phyloP scores from a whole-genome alignment of 345 rosid genomes.

The Eutrema yunnanense region DNA sequence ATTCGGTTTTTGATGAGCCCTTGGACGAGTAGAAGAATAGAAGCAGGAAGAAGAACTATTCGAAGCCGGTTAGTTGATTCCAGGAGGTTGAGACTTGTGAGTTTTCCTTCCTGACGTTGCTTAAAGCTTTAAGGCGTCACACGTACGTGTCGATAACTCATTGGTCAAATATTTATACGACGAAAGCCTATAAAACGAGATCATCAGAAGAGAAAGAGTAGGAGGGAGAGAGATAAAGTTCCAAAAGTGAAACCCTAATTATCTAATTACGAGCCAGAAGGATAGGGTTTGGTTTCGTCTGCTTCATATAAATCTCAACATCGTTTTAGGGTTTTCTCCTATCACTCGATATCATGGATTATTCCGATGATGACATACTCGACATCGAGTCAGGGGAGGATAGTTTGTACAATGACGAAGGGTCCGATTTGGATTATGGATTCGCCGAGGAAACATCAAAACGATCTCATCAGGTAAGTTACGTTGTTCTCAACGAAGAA shows the following conservation, averaged over 20 bases:
- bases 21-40: too few relatives aligned
- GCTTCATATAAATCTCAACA: background rate
- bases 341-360: constrained; percentile 35
- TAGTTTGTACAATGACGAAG: constrained; percentile 50
- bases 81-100: background rate
- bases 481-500: constrained; percentile 49
- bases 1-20: too few relatives aligned
- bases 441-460: constrained; percentile 36
- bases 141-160: too few relatives aligned
- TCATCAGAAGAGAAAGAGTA: too few relatives aligned
- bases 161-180: too few relatives aligned
- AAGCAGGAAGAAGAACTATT: too few relatives aligned
- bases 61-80: too few relatives aligned
- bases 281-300: background rate
- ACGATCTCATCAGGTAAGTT: constrained; percentile 48
- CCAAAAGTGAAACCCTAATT: background rate
- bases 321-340: background rate
- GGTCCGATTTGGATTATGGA: constrained; percentile 29
- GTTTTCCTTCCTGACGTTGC: background rate
- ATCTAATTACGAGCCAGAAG: background rate
- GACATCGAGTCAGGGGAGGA: constrained; percentile 53
- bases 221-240: background rate
- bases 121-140: background rate
- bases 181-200: too few relatives aligned
- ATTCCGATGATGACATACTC: constrained; percentile 48